A percentile compares a stretch with the other conserved stretches of the same genome.
Evolutionary conservation across 2,329 filamentous ascomycete genomes (phyloP).

Genomic region (Spiromastix sp.): DNA sequence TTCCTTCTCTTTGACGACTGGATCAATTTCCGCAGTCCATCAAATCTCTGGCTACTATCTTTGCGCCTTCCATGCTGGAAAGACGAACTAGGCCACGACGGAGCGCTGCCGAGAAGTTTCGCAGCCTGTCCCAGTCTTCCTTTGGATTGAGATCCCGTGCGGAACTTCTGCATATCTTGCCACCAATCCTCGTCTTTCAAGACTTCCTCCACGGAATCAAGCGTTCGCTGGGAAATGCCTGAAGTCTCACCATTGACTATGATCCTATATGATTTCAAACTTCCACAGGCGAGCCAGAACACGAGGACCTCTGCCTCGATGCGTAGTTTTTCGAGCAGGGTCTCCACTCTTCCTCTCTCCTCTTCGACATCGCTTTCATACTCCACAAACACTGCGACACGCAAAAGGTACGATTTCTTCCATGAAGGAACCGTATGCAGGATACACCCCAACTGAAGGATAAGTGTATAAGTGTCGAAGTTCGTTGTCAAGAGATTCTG

Average conservation of each 20-base stretch:
- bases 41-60: conserved; percentile 37
- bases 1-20: conserved; percentile 46
- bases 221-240: conserved; percentile 43
- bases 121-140: conserved; percentile 12
- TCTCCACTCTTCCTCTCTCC: conserved; percentile 60
- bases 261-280: conserved; percentile 61
- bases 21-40: conserved; percentile 52
- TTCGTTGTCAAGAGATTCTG: conserved; percentile 69
- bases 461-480: conserved; percentile 84
- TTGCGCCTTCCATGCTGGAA: conserved; percentile 41
- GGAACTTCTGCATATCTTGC: conserved; percentile 55
- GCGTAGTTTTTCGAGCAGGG: conserved; percentile 66
- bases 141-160: conserved; percentile 15
- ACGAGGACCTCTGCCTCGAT: conserved; percentile 73
- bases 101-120: conserved; percentile 29
- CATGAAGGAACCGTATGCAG: conserved; percentile 70
- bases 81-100: conserved; percentile 43
- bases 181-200: conserved; percentile 72
- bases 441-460: conserved; percentile 77
- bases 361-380: conserved; percentile 77
- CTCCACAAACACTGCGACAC: conserved; percentile 80
- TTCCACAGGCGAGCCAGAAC: conserved; percentile 69
- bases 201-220: conserved; percentile 53
- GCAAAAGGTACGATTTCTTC: conserved; percentile 61
- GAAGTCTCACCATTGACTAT: conserved; percentile 61